phyloP scores from a whole-genome alignment of 2,329 filamentous ascomycete genomes.

The Aspergillus floridensis region DNA sequence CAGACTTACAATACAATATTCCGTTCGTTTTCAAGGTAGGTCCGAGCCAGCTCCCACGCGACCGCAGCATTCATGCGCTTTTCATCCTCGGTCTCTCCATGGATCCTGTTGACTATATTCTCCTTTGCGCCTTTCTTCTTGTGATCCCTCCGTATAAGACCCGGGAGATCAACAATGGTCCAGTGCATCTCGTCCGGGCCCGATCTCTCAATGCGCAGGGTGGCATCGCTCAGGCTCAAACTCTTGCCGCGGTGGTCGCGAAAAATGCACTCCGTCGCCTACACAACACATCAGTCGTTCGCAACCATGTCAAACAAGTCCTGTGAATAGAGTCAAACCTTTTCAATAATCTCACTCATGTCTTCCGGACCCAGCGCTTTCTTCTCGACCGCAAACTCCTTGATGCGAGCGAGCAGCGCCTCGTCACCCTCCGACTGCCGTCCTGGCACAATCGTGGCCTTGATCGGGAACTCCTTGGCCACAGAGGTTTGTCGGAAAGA shows the following conservation, averaged over 20 bases:
- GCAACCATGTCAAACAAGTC: no score
- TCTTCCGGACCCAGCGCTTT: no score
- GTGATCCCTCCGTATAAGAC: not conserved
- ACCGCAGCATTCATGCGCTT: not conserved
- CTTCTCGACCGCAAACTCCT: not conserved
- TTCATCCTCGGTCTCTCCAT: not conserved
- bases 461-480: not conserved
- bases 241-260: no score
- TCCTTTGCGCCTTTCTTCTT: no score
- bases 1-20: conserved; percentile 7
- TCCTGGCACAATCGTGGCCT: conserved; percentile 3
- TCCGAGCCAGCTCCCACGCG: not conserved
- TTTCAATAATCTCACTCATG: no score
- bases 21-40: not conserved
- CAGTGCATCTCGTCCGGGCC: not conserved
- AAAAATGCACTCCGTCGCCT: no score
- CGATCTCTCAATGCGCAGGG: not conserved
- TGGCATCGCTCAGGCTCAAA: not conserved
- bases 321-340: no score
- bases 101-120: no score
- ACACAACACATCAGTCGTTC: no score
- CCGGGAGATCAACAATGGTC: not conserved
- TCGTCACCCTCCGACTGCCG: not conserved
- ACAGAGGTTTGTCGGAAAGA: conserved; percentile 6
- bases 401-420: not conserved